A percentile compares a stretch with the other conserved stretches of the same genome.
Conservation (phyloP, 371 early-diverging fungal genomes). For the Nematocida sp. region DNA sequence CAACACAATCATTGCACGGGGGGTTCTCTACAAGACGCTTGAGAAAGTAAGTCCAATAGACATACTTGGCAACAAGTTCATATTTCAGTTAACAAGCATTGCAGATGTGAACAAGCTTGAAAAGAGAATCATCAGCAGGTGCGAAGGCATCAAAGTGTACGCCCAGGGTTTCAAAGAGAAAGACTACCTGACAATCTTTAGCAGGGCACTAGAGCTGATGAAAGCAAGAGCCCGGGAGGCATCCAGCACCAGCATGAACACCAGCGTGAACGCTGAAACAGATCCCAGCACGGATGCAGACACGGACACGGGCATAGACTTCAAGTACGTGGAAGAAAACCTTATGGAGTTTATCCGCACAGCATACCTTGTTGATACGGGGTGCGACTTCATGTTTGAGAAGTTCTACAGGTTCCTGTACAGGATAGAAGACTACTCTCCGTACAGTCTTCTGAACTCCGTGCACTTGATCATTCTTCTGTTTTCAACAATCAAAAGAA, state of each 20-base stretch:
- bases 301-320: neutral
- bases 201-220: conserved; percentile 15
- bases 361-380: conserved; percentile 14
- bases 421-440: neutral
- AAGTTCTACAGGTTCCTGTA: conserved; percentile 33
- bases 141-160: conserved; percentile 31
- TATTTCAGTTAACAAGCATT: conserved; percentile 18
- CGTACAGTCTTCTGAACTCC: conserved; percentile 20
- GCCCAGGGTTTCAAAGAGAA: conserved; percentile 8
- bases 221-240: neutral
- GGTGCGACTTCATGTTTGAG: conserved; percentile 13
- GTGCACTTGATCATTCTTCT: conserved; percentile 36
- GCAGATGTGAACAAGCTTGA: conserved; percentile 28
- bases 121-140: conserved; percentile 43
- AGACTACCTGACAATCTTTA: conserved; percentile 30
- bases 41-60: conserved; percentile 21
- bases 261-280: neutral
- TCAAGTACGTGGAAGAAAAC: neutral
- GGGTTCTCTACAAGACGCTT: conserved; percentile 26
- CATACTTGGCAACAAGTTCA: conserved; percentile 6
- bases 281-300: neutral
- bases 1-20: neutral
- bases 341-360: conserved; percentile 5
- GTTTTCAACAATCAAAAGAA: conserved; percentile 23
- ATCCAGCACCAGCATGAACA: neutral